Percentiles rank a stretch among this genome's conserved stretches.
Evolutionary conservation across 805 yeast species (phyloP).

Genomic region (Lipomyces chichibuensis): DNA sequence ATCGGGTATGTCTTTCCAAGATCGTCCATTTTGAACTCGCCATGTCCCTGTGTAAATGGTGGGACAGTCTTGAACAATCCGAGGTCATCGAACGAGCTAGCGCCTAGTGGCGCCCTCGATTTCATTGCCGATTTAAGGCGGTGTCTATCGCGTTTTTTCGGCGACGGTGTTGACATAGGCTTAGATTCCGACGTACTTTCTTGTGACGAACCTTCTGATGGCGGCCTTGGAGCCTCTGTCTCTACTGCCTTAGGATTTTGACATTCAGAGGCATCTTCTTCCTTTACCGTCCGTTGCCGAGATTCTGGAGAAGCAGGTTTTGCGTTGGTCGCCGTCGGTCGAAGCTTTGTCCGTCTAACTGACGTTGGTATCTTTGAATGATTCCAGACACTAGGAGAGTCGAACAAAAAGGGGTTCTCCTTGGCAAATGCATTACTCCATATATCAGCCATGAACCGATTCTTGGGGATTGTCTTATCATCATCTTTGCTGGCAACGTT

Average conservation of each 20-base stretch:
- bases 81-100: constrained; percentile 7
- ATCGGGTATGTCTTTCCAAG: constrained; percentile 20
- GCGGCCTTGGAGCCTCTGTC: background rate
- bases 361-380: background rate
- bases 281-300: background rate
- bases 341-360: background rate
- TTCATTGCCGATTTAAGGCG: constrained; percentile 3
- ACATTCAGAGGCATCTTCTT: background rate
- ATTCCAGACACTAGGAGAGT: background rate
- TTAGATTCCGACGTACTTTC: background rate
- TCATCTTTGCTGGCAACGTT: background rate
- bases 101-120: background rate
- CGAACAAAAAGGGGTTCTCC: constrained; percentile 4
- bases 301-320: background rate
- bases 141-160: constrained; percentile 9
- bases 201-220: background rate
- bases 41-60: constrained; percentile 41
- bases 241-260: background rate
- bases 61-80: constrained; percentile 25
- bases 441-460: background rate
- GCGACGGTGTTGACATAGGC: constrained; percentile 15
- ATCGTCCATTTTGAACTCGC: constrained; percentile 41
- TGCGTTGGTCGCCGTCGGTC: background rate
- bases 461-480: background rate
- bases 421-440: constrained; percentile 5